Evolutionary conservation across 768 basidiomycete genomes (phyloP).

Genomic region (Trametes cingulata): DNA sequence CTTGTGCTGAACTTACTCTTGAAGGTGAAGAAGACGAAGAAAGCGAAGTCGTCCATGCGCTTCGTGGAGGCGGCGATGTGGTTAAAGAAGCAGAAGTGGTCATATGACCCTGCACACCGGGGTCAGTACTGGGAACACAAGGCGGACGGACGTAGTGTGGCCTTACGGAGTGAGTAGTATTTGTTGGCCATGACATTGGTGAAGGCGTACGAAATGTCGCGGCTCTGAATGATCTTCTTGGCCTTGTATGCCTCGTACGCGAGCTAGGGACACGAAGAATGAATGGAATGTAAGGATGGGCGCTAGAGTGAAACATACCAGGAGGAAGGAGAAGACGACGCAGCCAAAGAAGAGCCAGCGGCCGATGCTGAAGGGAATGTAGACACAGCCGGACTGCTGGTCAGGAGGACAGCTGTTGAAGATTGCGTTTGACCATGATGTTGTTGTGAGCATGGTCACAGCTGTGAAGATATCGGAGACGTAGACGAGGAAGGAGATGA

Average conservation of each 20-base stretch:
- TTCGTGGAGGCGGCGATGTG: slow-evolving; percentile 96
- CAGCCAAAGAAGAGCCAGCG: slow-evolving; percentile 98
- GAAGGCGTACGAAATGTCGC: slow-evolving; percentile 97
- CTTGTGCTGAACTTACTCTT: slow-evolving; percentile 67
- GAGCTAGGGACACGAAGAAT: slow-evolving; percentile 48
- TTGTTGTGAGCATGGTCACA: slow-evolving; percentile 91
- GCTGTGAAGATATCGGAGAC: slow-evolving; percentile 97
- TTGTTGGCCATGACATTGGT: slow-evolving; percentile 97
- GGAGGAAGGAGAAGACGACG: slow-evolving; percentile 96
- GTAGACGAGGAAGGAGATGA: slow-evolving; percentile 97
- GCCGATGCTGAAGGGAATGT: slow-evolving; percentile 84
- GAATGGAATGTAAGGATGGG: background rate
- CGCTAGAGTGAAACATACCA: slow-evolving; percentile 54
- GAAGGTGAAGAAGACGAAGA: slow-evolving; percentile 99
- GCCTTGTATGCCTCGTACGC: slow-evolving; percentile 92
- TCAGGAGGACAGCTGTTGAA: slow-evolving; percentile 68
- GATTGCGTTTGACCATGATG: slow-evolving; percentile 90
- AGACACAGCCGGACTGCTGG: slow-evolving; percentile 63
- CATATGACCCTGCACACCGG: slow-evolving; percentile 72
- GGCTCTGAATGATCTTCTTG: slow-evolving; percentile 90
- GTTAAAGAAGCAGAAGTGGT: slow-evolving; percentile 98
- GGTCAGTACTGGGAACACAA: background rate
- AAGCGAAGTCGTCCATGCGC: slow-evolving; percentile 95
- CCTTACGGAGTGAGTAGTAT: slow-evolving; percentile 92
- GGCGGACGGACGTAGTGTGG: slow-evolving; percentile 3